phyloP scores from a whole-genome alignment of 345 rosid genomes.

The Populus nigra region DNA sequence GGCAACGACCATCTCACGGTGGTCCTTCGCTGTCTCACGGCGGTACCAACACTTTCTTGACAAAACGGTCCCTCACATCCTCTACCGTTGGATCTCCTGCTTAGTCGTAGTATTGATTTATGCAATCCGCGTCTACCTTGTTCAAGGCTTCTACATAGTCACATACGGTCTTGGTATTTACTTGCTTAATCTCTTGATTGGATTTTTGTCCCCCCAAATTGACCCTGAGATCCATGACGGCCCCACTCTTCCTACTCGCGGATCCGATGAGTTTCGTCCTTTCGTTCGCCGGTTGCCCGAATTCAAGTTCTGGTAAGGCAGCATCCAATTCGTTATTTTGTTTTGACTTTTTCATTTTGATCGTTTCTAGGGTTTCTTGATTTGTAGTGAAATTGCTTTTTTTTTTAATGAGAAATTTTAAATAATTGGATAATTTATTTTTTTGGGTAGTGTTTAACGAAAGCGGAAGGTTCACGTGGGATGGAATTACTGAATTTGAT shows the following conservation, averaged over 20 bases:
- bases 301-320: conserved; percentile 75
- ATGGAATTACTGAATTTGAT: neutral
- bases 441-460: neutral
- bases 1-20: conserved; percentile 38
- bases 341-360: neutral
- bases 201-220: conserved; percentile 87
- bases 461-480: neutral
- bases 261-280: conserved; percentile 93
- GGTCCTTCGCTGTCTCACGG: conserved; percentile 37
- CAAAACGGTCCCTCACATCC: conserved; percentile 26
- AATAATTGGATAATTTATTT: neutral
- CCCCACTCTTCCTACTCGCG: conserved; percentile 73
- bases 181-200: conserved; percentile 77
- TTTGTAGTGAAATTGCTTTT: neutral
- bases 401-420: neutral
- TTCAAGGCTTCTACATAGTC: conserved; percentile 87
- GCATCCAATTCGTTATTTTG: neutral
- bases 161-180: conserved; percentile 89
- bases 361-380: neutral
- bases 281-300: conserved; percentile 91
- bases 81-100: conserved; percentile 58
- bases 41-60: conserved; percentile 31
- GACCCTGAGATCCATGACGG: conserved; percentile 75
- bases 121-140: conserved; percentile 68
- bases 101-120: conserved; percentile 48